phyloP scores from a whole-genome alignment of 2,329 filamentous ascomycete species.

The Annulohypoxylon truncatum region DNA sequence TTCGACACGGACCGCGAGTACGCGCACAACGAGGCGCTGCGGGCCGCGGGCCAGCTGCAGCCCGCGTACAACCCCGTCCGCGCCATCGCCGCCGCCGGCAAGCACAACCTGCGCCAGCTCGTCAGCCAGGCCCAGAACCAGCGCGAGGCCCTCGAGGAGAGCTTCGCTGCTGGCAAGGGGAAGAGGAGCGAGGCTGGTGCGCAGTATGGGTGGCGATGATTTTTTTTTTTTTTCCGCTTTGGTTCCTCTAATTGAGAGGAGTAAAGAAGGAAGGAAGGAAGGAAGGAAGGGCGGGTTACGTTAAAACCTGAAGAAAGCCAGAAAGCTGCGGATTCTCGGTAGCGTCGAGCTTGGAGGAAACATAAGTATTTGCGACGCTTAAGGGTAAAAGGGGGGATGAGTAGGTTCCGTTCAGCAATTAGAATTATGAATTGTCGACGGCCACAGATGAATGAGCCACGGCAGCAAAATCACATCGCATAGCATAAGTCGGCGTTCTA shows the following conservation, averaged over 20 bases:
- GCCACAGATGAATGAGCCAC: not conserved
- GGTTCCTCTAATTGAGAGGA: no score
- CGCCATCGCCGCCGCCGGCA: conserved; percentile 84
- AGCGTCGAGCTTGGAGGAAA: not conserved
- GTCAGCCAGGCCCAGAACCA: conserved; percentile 86
- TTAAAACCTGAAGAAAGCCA: no score
- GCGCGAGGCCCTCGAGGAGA: conserved; percentile 89
- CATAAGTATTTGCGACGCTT: not conserved
- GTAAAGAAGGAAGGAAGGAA: not conserved
- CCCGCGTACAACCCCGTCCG: conserved; percentile 85
- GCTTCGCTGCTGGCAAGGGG: conserved; percentile 82
- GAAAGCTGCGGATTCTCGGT: not conserved
- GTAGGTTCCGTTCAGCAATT: not conserved
- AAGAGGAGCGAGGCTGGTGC: conserved; percentile 85
- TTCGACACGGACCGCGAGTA: conserved; percentile 94
- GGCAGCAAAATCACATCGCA: not conserved
- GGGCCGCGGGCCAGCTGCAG: conserved; percentile 72
- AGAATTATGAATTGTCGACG: not conserved
- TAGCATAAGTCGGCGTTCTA: conserved; percentile 15
- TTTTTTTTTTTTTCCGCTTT: not conserved
- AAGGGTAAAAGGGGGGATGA: not conserved
- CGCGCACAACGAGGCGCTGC: conserved; percentile 80
- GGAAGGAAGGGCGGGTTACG: not conserved
- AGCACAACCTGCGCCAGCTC: conserved; percentile 89
- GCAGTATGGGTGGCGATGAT: conserved; percentile 80